Conservation (phyloP, 768 basidiomycete genomes). For the Boletellus ananas region DNA sequence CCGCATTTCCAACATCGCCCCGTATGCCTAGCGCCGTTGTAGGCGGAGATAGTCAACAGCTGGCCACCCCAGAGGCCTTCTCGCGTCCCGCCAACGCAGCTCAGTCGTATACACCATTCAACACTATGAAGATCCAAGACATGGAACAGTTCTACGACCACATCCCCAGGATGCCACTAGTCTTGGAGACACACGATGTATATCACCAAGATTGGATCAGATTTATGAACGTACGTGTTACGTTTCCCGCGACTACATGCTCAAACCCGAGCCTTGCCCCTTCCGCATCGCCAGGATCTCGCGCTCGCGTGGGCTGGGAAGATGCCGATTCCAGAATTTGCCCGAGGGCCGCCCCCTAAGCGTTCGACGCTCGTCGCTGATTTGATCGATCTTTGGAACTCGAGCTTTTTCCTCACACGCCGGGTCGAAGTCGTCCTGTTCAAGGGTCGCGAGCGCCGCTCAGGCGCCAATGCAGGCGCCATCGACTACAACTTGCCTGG, state of each 20-base stretch:
- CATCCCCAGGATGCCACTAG: conserved; percentile 67
- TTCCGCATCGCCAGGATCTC: conserved; percentile 50
- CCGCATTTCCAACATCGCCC: conserved; percentile 26
- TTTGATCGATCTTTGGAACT: conserved; percentile 77
- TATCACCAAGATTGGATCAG: conserved; percentile 77
- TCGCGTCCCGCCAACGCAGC: conserved; percentile 66
- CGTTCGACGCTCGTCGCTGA: conserved; percentile 62
- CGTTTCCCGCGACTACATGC: neutral
- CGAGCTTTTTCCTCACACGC: conserved; percentile 67
- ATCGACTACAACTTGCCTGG: conserved; percentile 53
- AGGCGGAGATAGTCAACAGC: conserved; percentile 36
- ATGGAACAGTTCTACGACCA: conserved; percentile 71
- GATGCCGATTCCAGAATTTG: conserved; percentile 57
- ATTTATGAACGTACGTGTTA: conserved; percentile 63
- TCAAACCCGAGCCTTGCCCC: neutral
- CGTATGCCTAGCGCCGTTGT: conserved; percentile 20
- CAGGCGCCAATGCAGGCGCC: conserved; percentile 55
- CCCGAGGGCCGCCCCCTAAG: conserved; percentile 48
- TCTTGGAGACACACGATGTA: conserved; percentile 73
- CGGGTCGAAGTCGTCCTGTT: conserved; percentile 79
- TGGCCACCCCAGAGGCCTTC: conserved; percentile 69
- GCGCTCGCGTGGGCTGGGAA: conserved; percentile 73
- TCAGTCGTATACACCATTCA: conserved; percentile 66
- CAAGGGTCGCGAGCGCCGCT: conserved; percentile 73
- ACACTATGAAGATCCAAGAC: conserved; percentile 65